phyloP scores from a whole-genome alignment of 163 green algal species.

The Volvox carteri region DNA sequence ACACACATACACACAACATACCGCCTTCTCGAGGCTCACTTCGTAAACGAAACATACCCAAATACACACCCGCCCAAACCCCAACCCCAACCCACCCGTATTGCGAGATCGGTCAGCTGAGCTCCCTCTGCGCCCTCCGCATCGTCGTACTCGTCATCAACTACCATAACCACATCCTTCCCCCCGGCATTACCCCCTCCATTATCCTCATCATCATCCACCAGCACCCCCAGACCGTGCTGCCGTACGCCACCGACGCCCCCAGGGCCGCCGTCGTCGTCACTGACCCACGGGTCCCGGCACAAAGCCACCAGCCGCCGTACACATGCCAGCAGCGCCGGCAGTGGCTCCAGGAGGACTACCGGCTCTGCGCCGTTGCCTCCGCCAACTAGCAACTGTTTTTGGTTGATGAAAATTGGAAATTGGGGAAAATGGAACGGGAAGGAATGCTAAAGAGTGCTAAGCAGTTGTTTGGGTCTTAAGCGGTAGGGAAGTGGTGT shows the following conservation, averaged over 20 bases:
- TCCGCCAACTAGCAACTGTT: constrained; percentile 9
- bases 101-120: too few relatives aligned
- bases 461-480: too few relatives aligned
- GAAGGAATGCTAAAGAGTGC: too few relatives aligned
- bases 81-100: neutral
- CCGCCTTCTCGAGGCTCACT: too few relatives aligned
- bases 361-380: neutral
- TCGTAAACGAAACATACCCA: too few relatives aligned
- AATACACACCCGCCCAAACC: too few relatives aligned
- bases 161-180: constrained; percentile 6
- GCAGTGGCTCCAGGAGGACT: constrained; percentile 61
- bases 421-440: too few relatives aligned
- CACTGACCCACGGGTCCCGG: neutral
- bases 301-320: constrained; percentile 39
- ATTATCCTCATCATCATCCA: neutral
- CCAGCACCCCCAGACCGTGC: constrained; percentile 4
- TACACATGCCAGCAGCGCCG: constrained; percentile 59
- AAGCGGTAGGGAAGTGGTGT: too few relatives aligned
- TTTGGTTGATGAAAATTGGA: neutral
- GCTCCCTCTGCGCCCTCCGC: too few relatives aligned
- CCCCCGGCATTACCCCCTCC: too few relatives aligned
- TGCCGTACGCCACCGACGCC: neutral
- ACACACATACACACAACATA: too few relatives aligned
- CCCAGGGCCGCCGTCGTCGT: neutral
- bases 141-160: neutral